phyloP scores from a whole-genome alignment of 179 eudicot species.

The Silene coronaria region DNA sequence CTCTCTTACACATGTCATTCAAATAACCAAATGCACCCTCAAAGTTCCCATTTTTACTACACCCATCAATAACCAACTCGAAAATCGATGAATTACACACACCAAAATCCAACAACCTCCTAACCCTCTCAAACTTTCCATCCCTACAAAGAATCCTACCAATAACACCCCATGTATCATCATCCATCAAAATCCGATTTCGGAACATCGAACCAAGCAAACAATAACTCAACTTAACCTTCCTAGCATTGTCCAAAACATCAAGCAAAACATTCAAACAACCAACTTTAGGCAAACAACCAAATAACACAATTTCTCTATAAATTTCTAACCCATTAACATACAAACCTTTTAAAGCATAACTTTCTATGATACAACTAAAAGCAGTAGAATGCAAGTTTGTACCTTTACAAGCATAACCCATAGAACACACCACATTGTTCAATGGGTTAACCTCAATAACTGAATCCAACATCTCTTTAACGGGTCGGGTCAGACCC shows the following conservation, averaged over 20 bases:
- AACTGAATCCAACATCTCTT: constrained; percentile 50
- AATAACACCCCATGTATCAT: constrained; percentile 47
- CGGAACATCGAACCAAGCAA: constrained; percentile 58
- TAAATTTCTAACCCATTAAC: constrained; percentile 50
- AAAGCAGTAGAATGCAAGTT: constrained; percentile 35
- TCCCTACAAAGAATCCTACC: constrained; percentile 48
- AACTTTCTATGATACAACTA: constrained; percentile 49
- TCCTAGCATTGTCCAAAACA: constrained; percentile 37
- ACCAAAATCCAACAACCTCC: constrained; percentile 49
- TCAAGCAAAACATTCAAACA: constrained; percentile 55
- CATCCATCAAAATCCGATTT: constrained; percentile 39
- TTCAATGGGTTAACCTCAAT: constrained; percentile 43
- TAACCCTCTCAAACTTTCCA: constrained; percentile 52
- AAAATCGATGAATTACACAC: constrained; percentile 36
- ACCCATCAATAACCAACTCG: constrained; percentile 49
- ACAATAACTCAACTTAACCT: constrained; percentile 50
- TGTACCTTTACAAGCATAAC: constrained; percentile 40
- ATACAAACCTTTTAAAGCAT: constrained; percentile 45
- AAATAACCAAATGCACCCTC: constrained; percentile 47
- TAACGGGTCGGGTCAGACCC: constrained; percentile 32
- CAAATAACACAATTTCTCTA: constrained; percentile 23
- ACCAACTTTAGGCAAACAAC: constrained; percentile 36
- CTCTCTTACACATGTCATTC: constrained; percentile 38
- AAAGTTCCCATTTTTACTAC: constrained; percentile 54
- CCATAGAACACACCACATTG: constrained; percentile 38